phyloP scores from a whole-genome alignment of 192 early-diverging fungal genomes.

The Chytriomyces confervae region DNA sequence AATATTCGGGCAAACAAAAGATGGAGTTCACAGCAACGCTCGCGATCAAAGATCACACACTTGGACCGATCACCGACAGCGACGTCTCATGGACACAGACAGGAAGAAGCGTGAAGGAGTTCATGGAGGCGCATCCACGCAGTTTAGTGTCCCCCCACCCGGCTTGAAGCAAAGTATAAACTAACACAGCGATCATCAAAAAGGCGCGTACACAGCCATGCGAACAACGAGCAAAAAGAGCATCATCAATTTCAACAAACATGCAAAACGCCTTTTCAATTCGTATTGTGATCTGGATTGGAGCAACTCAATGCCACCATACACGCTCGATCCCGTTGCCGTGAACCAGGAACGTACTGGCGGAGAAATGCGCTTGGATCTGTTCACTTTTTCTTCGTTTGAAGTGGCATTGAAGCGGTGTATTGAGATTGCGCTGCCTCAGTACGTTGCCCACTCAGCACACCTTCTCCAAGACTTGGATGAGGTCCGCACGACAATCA shows the following conservation, averaged over 20 bases:
- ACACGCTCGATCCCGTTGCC: slow-evolving; percentile 12
- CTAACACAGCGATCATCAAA: neutral
- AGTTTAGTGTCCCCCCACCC: neutral
- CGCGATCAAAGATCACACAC: no score
- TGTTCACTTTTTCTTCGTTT: neutral
- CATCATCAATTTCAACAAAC: slow-evolving; percentile 61
- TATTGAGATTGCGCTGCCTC: slow-evolving; percentile 7
- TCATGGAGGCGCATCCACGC: neutral
- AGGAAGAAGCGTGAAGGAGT: neutral
- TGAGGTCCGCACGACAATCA: slow-evolving; percentile 58
- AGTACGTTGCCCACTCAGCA: no score
- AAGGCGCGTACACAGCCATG: slow-evolving; percentile 70
- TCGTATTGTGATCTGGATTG: slow-evolving; percentile 56
- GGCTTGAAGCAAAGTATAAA: neutral
- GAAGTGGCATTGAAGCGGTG: neutral
- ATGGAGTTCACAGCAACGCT: no score
- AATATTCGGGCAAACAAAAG: no score
- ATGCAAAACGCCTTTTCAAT: slow-evolving; percentile 54
- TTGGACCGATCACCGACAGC: neutral
- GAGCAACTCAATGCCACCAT: slow-evolving; percentile 22
- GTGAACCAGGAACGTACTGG: slow-evolving; percentile 2
- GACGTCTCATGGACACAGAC: neutral
- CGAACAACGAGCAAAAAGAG: slow-evolving; percentile 59
- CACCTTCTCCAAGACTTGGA: no score
- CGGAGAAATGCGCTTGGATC: slow-evolving; percentile 22